Evolutionary conservation across 78 protist genomes (phyloP).

Genomic region (Paulinella micropora): DNA sequence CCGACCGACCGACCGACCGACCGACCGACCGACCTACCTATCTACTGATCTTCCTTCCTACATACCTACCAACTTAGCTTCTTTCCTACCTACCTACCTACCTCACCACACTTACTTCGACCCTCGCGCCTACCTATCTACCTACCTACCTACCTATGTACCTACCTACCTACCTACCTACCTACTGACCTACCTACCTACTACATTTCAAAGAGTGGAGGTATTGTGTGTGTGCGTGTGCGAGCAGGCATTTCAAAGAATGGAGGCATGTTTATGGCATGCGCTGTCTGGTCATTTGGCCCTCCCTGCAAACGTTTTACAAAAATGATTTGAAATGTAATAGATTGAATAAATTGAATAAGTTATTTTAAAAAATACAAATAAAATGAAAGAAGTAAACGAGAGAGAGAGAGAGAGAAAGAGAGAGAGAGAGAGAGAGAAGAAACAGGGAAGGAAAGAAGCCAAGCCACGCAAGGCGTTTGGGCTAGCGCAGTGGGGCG

Average conservation of each 20-base stretch:
- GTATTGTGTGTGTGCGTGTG: too few species aligned
- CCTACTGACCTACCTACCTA: too few species aligned
- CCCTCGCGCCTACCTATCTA: background rate
- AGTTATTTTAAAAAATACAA: too few species aligned
- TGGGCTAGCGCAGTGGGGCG: too few species aligned
- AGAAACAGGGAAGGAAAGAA: background rate
- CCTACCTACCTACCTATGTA: background rate
- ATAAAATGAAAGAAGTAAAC: background rate
- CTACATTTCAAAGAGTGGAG: background rate
- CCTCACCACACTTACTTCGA: background rate
- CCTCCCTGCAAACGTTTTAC: too few species aligned
- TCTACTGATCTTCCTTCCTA: too few species aligned
- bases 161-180: background rate
- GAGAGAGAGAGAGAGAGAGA: background rate
- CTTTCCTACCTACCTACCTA: conserved; percentile 76
- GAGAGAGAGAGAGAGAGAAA: background rate
- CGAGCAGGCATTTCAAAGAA: conserved; percentile 34
- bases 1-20: too few species aligned
- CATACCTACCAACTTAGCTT: conserved; percentile 24
- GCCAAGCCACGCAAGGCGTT: too few species aligned
- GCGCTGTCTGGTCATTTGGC: conserved; percentile 59
- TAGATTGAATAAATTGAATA: too few species aligned
- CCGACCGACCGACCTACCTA: too few species aligned
- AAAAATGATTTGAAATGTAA: too few species aligned
- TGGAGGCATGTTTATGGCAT: conserved; percentile 74